These are phyloP conservation scores for Dendrobium huoshanense DNA, from an alignment of 106 monocot genomes.

Conservation along the genomic window DNA sequence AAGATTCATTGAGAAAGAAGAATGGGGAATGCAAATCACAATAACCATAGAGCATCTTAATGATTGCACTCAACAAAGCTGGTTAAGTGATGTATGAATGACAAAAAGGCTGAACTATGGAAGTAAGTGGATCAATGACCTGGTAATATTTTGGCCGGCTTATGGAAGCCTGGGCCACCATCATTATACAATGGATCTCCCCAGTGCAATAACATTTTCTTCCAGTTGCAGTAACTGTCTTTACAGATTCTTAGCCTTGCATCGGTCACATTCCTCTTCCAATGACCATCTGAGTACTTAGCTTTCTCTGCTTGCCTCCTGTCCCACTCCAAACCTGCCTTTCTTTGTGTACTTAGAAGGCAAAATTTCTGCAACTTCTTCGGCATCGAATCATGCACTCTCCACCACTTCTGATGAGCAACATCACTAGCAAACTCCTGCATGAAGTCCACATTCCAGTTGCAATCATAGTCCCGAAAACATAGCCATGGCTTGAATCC, in stretches of 20 bases:
- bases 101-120: no score
- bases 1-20: background rate
- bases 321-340: constrained; percentile 72
- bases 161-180: no score
- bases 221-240: constrained; percentile 62
- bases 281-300: constrained; percentile 61
- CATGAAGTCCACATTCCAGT: constrained; percentile 30
- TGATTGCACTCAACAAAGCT: no score
- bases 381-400: constrained; percentile 74
- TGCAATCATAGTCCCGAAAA: constrained; percentile 37
- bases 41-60: no score
- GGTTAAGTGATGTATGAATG: no score
- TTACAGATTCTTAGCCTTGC: constrained; percentile 40
- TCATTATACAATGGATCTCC: constrained; percentile 24
- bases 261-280: constrained; percentile 49
- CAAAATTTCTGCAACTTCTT: constrained; percentile 46
- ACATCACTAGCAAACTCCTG: constrained; percentile 71
- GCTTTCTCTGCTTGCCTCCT: constrained; percentile 67
- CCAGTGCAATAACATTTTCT: constrained; percentile 77
- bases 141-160: no score
- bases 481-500: constrained; percentile 78
- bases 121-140: no score
- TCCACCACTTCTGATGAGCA: constrained; percentile 74
- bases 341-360: constrained; percentile 48
- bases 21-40: background rate